These are phyloP conservation scores for Candida vaughaniae DNA, from an alignment of 805 yeast species.

Conservation along the genomic window DNA sequence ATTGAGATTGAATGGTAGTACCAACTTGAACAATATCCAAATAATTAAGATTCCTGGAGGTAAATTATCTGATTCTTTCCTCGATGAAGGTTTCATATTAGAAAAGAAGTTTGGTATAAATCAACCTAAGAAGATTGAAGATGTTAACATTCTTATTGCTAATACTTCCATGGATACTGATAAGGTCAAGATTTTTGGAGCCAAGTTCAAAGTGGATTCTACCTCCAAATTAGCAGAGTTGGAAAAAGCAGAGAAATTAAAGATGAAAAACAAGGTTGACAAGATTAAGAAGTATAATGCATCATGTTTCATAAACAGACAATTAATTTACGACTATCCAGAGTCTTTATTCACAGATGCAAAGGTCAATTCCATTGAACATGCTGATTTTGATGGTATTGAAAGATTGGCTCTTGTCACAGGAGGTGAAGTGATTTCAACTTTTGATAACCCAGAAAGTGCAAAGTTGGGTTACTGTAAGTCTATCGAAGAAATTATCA, in stretches of 20 bases:
- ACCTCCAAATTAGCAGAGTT: constrained; percentile 91
- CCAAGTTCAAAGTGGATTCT: constrained; percentile 94
- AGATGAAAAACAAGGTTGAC: constrained; percentile 87
- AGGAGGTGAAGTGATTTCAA: constrained; percentile 97
- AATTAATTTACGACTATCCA: constrained; percentile 96
- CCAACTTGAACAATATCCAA: constrained; percentile 89
- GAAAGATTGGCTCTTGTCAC: constrained; percentile 95
- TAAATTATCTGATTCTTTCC: constrained; percentile 81
- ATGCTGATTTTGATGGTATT: constrained; percentile 97
- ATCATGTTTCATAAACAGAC: constrained; percentile 92
- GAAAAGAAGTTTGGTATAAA: constrained; percentile 91
- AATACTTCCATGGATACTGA: constrained; percentile 97
- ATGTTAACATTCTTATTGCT: constrained; percentile 87
- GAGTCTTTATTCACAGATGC: constrained; percentile 91
- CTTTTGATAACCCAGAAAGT: constrained; percentile 87
- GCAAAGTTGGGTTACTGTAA: constrained; percentile 89
- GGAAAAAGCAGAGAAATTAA: constrained; percentile 90
- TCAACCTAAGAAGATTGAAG: constrained; percentile 81
- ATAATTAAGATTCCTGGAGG: constrained; percentile 94
- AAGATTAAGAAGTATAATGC: constrained; percentile 85
- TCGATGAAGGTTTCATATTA: constrained; percentile 94
- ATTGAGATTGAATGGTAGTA: constrained; percentile 79
- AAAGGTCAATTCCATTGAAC: constrained; percentile 89
- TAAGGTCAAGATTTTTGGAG: constrained; percentile 96
- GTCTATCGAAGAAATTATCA: constrained; percentile 81